These are phyloP conservation scores for Spergularia bocconei DNA, from an alignment of 148 eudicot genomes.

Conservation along the genomic window DNA sequence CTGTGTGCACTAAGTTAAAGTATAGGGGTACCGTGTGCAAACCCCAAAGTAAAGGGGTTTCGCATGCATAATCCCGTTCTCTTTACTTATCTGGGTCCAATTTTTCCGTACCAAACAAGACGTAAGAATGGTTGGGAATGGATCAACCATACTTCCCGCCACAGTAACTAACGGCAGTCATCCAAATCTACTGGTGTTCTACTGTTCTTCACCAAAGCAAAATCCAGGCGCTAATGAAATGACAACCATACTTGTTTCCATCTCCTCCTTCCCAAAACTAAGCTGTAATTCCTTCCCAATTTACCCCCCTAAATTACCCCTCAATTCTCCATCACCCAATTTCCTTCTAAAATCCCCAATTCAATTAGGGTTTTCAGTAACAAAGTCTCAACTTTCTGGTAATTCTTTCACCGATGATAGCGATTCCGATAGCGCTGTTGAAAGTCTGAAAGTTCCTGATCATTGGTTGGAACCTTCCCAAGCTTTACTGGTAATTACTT, in stretches of 20 bases:
- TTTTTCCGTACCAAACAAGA: too few relatives aligned
- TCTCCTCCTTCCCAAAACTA: conserved; percentile 11
- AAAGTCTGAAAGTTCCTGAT: conserved; percentile 63
- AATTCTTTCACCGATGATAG: conserved; percentile 18
- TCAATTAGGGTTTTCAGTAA: conserved; percentile 10
- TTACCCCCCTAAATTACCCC: background rate
- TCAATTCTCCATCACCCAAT: background rate
- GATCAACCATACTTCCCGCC: too few relatives aligned
- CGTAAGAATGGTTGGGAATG: too few relatives aligned
- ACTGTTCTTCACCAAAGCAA: background rate
- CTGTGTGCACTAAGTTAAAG: too few relatives aligned
- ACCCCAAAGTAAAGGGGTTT: too few relatives aligned
- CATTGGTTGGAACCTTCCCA: conserved; percentile 54
- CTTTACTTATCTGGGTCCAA: too few relatives aligned
- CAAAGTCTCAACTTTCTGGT: conserved; percentile 10
- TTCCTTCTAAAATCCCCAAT: conserved; percentile 13
- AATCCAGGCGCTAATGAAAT: conserved; percentile 7
- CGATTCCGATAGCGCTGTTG: conserved; percentile 35
- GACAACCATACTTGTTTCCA: background rate
- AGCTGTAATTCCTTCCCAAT: conserved; percentile 5
- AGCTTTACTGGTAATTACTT: conserved; percentile 50
- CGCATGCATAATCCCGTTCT: too few relatives aligned
- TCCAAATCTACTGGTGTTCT: too few relatives aligned
- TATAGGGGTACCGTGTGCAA: too few relatives aligned
- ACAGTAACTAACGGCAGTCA: too few relatives aligned